A percentile compares a stretch with the other conserved stretches of the same genome.
Evolutionary conservation across 331 rosid species (phyloP).

Genomic region (Acacia concinna): DNA sequence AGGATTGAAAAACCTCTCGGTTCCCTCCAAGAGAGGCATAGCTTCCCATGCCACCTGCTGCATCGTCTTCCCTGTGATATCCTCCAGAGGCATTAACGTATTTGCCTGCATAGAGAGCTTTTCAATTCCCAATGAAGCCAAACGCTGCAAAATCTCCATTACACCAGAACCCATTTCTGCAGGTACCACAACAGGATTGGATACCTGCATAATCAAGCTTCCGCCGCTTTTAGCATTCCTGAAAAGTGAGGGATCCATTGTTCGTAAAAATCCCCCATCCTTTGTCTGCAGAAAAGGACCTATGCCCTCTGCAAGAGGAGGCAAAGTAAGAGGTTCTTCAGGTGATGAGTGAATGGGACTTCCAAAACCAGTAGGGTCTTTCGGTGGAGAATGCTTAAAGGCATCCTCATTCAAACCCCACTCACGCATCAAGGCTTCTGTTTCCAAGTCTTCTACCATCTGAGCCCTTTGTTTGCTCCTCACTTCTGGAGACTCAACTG

Average conservation of each 20-base stretch:
- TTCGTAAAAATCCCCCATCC: constrained; percentile 80
- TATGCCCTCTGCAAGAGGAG: constrained; percentile 85
- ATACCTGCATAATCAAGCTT: constrained; percentile 90
- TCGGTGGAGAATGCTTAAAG: constrained; percentile 81
- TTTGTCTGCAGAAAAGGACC: constrained; percentile 86
- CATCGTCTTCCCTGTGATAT: constrained; percentile 92
- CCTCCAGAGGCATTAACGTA: constrained; percentile 95
- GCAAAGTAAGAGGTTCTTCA: constrained; percentile 61
- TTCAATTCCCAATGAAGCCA: constrained; percentile 93
- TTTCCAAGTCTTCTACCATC: constrained; percentile 84
- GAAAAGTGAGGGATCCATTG: constrained; percentile 81
- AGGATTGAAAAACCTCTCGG: constrained; percentile 60
- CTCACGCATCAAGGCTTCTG: constrained; percentile 85
- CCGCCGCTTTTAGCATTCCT: constrained; percentile 67
- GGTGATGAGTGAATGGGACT: constrained; percentile 71
- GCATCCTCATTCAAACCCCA: constrained; percentile 92
- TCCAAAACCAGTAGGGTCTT: constrained; percentile 63
- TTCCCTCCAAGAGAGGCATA: constrained; percentile 64
- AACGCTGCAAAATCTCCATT: constrained; percentile 74
- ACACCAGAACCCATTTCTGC: constrained; percentile 98
- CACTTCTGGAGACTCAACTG: constrained; percentile 47
- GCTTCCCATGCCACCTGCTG: constrained; percentile 92
- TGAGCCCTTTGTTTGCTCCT: constrained; percentile 73
- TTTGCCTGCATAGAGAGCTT: constrained; percentile 97
- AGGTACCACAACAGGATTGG: constrained; percentile 93